These are phyloP conservation scores for Lactarius trivialis DNA, from an alignment of 768 basidiomycete species.

Conservation along the genomic window DNA sequence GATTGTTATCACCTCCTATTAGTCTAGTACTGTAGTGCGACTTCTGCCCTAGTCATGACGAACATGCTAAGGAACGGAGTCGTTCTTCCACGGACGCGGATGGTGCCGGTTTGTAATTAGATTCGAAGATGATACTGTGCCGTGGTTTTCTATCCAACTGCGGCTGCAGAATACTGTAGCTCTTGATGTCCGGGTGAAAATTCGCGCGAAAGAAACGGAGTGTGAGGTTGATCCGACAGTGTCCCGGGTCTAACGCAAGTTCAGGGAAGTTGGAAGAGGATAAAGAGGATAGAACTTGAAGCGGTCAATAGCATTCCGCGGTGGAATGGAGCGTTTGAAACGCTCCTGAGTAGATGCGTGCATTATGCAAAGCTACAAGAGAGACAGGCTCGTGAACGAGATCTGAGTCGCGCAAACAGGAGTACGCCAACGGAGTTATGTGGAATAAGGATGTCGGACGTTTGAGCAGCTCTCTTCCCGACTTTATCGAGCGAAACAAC, in stretches of 20 bases:
- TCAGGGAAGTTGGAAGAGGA: constrained; percentile 28
- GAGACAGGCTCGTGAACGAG: not conserved
- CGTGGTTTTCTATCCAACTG: too few relatives aligned
- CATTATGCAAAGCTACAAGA: constrained; percentile 69
- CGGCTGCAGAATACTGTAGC: too few relatives aligned
- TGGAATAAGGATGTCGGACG: constrained; percentile 66
- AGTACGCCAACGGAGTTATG: constrained; percentile 64
- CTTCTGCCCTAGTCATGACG: too few relatives aligned
- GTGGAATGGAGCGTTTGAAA: constrained; percentile 76
- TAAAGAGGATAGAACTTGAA: constrained; percentile 58
- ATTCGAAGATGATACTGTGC: too few relatives aligned
- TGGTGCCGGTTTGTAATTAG: too few relatives aligned
- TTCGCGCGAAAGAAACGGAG: constrained; percentile 85
- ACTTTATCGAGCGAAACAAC: constrained; percentile 63
- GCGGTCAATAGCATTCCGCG: constrained; percentile 63
- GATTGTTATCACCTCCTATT: too few relatives aligned
- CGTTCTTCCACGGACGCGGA: too few relatives aligned
- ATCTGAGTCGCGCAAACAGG: not conserved
- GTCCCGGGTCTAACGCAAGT: constrained; percentile 23
- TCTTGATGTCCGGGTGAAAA: constrained; percentile 56
- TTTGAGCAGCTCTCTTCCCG: constrained; percentile 52
- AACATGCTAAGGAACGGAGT: too few relatives aligned
- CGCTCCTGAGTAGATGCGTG: constrained; percentile 78
- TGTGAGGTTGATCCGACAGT: constrained; percentile 62
- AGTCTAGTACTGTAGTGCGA: too few relatives aligned